Base-by-base conservation (phyloP, 176 grass and related monocot species). In the Chloris gayana region DNA sequence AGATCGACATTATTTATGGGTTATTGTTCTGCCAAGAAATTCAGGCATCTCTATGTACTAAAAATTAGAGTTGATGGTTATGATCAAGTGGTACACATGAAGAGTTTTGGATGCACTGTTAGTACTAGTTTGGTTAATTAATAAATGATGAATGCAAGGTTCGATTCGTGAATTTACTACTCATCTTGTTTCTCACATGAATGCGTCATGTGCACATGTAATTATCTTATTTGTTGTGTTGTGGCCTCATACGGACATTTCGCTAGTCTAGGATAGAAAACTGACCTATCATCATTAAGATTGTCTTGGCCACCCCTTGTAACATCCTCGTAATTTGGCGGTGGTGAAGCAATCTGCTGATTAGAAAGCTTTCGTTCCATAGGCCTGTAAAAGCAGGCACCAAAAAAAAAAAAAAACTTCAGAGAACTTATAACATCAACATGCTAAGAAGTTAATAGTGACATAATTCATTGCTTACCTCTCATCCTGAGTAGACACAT, bases 321-420 rank as follows among this genome's bases (percentile, higher is more conserved):
- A 10, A 79, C 86, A 85, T 95, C 90, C 82, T 99, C 96, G 57
- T 95, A 99, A 74, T 39, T 89, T 13, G 96, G 96, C 37, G 92
- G 96, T 51, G 93, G 93, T 70, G 88, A 94, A 80, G 86, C 82
- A 73, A 88, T 79, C 84, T 93, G 90, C 73, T 92, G 90, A 51
- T 88, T 88, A 73, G 96, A 93, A 84, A 85, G 64, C 67, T 89
- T 95, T 53, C 75, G 84, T 74, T 95, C 90, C 1, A 93, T 84
- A 77, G 84, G 80, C 50, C 96, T 98, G 88, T 58, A 67, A 45
- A 38, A 67, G 33, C 4, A 74, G 54, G 50, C 44, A 22, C n/a
- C n/a, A n/a, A n/a, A n/a, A n/a, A n/a, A n/a, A n/a, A n/a, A 57
- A 35, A 44, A 7, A 69, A 57, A 35, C 34, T 26, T 82, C 85